Conservation (phyloP, 2,329 filamentous ascomycete species). For the Aspergillus awamori region DNA sequence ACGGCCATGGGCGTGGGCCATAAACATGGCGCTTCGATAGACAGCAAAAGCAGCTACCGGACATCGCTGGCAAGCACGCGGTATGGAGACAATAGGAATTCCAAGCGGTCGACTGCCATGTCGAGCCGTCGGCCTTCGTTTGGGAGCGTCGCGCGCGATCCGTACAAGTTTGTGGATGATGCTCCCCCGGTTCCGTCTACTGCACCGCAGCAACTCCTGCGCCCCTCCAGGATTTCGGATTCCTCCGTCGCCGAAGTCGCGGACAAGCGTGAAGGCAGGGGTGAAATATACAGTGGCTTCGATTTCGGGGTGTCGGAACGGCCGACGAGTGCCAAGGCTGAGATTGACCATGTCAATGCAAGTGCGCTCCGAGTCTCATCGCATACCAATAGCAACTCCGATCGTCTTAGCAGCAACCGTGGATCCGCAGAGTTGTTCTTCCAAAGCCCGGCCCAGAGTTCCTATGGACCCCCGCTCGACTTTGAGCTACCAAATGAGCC, state of each 20-base stretch:
- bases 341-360: slow-evolving; percentile 13
- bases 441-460: slow-evolving; percentile 22
- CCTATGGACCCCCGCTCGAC: slow-evolving; percentile 19
- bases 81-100: slow-evolving; percentile 33
- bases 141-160: slow-evolving; percentile 33
- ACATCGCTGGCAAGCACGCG: slow-evolving; percentile 45
- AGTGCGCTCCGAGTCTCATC: slow-evolving; percentile 23
- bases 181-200: slow-evolving; percentile 37
- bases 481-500: slow-evolving; percentile 26
- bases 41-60: slow-evolving; percentile 44
- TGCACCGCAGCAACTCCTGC: slow-evolving; percentile 23
- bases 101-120: slow-evolving; percentile 35
- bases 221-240: slow-evolving; percentile 27
- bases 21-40: slow-evolving; percentile 32
- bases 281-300: slow-evolving; percentile 32
- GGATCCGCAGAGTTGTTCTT: slow-evolving; percentile 28
- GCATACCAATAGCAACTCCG: slow-evolving; percentile 21
- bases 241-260: slow-evolving; percentile 29
- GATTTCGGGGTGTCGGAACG: slow-evolving; percentile 31
- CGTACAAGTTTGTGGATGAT: slow-evolving; percentile 35
- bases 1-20: slow-evolving; percentile 13
- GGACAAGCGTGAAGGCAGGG: slow-evolving; percentile 23
- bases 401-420: slow-evolving; percentile 24
- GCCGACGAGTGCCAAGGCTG: slow-evolving; percentile 8
- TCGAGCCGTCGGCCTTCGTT: slow-evolving; percentile 37